Conservation (phyloP, 257 asterid species). For the Nicotiana tomentosiformis region DNA sequence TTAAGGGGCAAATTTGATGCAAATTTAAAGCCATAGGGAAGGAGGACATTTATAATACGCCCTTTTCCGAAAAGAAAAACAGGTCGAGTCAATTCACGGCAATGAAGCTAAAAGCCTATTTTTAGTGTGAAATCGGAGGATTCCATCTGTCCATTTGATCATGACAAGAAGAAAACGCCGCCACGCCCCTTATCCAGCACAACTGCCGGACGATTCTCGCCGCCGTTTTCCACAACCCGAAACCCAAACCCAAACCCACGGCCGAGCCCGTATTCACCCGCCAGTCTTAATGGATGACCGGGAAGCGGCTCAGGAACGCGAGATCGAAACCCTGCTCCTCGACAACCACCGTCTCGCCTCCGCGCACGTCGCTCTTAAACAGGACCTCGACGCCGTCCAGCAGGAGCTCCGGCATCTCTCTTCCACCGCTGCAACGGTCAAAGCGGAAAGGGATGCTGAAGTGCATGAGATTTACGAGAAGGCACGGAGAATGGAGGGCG, state of each 20-base stretch:
- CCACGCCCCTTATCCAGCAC: slow-evolving; percentile 11
- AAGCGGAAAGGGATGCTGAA: slow-evolving; percentile 65
- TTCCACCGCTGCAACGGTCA: slow-evolving; percentile 45
- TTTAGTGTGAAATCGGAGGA: too few relatives aligned
- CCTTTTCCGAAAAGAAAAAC: too few relatives aligned
- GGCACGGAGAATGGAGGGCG: slow-evolving; percentile 50
- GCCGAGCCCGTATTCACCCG: slow-evolving; percentile 13
- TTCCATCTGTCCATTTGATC: not conserved
- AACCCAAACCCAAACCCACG: slow-evolving; percentile 12
- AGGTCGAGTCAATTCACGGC: too few relatives aligned
- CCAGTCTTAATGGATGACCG: slow-evolving; percentile 34
- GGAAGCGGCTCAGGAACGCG: slow-evolving; percentile 49
- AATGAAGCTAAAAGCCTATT: too few relatives aligned
- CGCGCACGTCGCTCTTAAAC: slow-evolving; percentile 59
- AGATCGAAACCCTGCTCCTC: slow-evolving; percentile 54
- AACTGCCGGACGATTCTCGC: slow-evolving; percentile 19
- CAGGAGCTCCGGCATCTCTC: slow-evolving; percentile 66
- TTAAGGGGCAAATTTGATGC: too few relatives aligned
- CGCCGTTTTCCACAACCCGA: slow-evolving; percentile 22
- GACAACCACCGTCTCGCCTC: slow-evolving; percentile 82
- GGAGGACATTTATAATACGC: too few relatives aligned
- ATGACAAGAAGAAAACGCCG: slow-evolving; percentile 18
- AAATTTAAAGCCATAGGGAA: too few relatives aligned
- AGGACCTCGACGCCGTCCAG: slow-evolving; percentile 43
- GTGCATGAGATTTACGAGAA: slow-evolving; percentile 64